These are phyloP conservation scores for Eucalyptus paniculata DNA, from an alignment of 345 rosid species.

Conservation along the genomic window DNA sequence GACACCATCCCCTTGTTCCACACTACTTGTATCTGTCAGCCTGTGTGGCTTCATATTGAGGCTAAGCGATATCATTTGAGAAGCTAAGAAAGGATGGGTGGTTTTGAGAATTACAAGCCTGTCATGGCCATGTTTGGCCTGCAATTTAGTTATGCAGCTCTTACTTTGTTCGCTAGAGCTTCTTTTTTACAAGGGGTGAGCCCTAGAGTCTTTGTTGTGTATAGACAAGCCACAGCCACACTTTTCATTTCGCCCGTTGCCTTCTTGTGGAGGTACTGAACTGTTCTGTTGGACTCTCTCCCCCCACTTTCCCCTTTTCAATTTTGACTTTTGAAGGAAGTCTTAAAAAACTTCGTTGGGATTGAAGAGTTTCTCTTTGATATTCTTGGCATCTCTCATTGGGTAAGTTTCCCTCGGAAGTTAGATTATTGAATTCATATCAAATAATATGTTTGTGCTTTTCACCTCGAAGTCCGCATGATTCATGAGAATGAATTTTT, in stretches of 20 bases:
- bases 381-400: constrained; percentile 18
- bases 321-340: neutral
- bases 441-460: neutral
- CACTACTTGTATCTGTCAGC: neutral
- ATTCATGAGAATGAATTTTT: neutral
- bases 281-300: neutral
- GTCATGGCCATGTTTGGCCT: constrained; percentile 16
- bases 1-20: neutral
- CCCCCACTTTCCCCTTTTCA: neutral
- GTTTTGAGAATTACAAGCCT: constrained; percentile 8
- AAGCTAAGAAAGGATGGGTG: neutral
- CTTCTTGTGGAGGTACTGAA: constrained; percentile 3
- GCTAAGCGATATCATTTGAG: neutral
- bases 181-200: constrained; percentile 21
- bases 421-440: neutral
- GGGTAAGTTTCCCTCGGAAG: constrained; percentile 5
- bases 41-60: neutral
- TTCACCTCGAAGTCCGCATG: neutral
- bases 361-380: constrained; percentile 13
- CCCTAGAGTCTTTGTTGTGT: constrained; percentile 22
- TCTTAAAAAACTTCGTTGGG: constrained; percentile 7
- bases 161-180: constrained; percentile 11
- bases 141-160: constrained; percentile 13
- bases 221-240: constrained; percentile 23
- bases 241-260: constrained; percentile 18